Conservation (phyloP, 2,329 filamentous ascomycete genomes). For the Sordariomycetes sp. region DNA sequence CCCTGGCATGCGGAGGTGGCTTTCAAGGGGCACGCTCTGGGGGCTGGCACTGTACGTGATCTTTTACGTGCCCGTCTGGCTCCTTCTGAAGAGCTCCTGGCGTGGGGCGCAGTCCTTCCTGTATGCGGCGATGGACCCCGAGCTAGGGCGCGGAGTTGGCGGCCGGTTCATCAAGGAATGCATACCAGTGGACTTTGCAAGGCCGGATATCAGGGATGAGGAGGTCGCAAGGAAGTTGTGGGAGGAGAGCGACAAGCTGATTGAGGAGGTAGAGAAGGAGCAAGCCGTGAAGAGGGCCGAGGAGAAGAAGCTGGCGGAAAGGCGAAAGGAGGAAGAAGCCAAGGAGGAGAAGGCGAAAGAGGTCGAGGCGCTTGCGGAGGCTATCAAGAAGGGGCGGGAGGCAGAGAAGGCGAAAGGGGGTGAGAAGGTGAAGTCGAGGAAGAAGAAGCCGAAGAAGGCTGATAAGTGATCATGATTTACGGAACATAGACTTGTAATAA, state of each 20-base stretch:
- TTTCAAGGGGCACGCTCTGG: slow-evolving; percentile 74
- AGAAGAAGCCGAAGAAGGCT: slow-evolving; percentile 20
- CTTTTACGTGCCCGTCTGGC: slow-evolving; percentile 73
- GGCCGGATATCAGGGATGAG: slow-evolving; percentile 69
- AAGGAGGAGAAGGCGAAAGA: slow-evolving; percentile 18
- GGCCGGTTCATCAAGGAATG: slow-evolving; percentile 84
- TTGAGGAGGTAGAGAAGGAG: slow-evolving; percentile 73
- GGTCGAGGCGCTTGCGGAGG: slow-evolving; percentile 23
- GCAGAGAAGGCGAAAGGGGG: slow-evolving; percentile 19
- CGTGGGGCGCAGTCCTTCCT: slow-evolving; percentile 83
- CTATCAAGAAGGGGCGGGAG: slow-evolving; percentile 24
- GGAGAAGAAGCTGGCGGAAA: slow-evolving; percentile 23
- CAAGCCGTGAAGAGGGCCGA: slow-evolving; percentile 48
- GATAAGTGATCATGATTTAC: background rate
- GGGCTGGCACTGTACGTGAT: slow-evolving; percentile 68
- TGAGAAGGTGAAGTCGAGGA: slow-evolving; percentile 13
- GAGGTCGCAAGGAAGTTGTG: slow-evolving; percentile 74
- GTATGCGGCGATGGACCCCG: slow-evolving; percentile 73
- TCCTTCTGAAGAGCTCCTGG: slow-evolving; percentile 74
- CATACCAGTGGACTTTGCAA: slow-evolving; percentile 58
- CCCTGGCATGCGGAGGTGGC: slow-evolving; percentile 76
- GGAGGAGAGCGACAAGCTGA: slow-evolving; percentile 77
- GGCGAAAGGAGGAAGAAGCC: slow-evolving; percentile 21
- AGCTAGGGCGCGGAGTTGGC: slow-evolving; percentile 52
- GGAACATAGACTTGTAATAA: background rate